Percentiles rank a stretch among this genome's conserved stretches.
Conservation (phyloP, 345 rosid genomes). For the Euphorbia peplus region DNA sequence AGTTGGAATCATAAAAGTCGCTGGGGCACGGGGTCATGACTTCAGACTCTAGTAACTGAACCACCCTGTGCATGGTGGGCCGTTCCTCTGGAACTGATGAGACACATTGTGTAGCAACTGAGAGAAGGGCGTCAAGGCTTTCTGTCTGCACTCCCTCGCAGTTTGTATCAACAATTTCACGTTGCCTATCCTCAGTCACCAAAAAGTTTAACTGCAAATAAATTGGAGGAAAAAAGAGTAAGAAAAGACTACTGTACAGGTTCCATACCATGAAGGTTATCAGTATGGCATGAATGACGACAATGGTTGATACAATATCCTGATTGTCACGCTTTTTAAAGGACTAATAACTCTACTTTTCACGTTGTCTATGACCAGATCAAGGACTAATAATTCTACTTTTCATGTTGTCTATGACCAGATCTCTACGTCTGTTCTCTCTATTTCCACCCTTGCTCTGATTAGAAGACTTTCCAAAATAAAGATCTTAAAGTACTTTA, state of each 20-base stretch:
- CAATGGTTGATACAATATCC: not conserved
- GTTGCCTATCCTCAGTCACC: constrained; percentile 59
- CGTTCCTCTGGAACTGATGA: constrained; percentile 80
- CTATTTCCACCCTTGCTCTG: not conserved
- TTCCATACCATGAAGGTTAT: too few species aligned
- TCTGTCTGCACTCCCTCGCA: constrained; percentile 78
- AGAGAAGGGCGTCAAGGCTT: constrained; percentile 78
- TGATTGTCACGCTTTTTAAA: not conserved
- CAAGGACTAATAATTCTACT: not conserved
- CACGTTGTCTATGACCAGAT: not conserved
- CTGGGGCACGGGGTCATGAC: constrained; percentile 99
- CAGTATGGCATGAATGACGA: too few species aligned
- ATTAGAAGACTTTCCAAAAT: not conserved
- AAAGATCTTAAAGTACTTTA: not conserved
- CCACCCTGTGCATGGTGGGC: constrained; percentile 95
- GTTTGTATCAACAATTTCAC: constrained; percentile 63
- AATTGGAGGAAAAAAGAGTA: not conserved
- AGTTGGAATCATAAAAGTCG: constrained; percentile 86
- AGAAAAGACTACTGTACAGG: not conserved
- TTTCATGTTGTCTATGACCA: not conserved
- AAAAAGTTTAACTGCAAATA: constrained; percentile 78
- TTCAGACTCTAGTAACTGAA: constrained; percentile 88
- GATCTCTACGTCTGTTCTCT: not conserved
- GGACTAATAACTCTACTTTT: not conserved
- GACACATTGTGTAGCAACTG: constrained; percentile 76